phyloP scores from a whole-genome alignment of 1,284 basidiomycete species.

The Ustilago xerochloae region DNA sequence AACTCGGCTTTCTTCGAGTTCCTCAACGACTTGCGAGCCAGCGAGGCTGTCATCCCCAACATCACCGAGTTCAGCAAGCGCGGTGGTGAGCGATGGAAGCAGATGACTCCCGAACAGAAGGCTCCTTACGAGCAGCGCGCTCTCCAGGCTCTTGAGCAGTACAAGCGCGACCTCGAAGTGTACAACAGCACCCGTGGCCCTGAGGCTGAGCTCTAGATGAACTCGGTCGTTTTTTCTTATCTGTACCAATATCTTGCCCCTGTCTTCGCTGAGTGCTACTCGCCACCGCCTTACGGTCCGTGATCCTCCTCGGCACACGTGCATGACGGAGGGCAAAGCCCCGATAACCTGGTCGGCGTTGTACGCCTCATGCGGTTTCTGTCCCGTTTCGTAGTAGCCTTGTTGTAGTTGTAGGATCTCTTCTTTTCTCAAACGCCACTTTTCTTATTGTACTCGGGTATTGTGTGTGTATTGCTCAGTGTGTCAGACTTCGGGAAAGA shows the following conservation, averaged over 20 bases:
- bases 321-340: no score
- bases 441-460: not conserved
- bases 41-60: constrained; percentile 31
- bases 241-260: constrained; percentile 19
- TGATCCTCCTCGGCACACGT: not conserved
- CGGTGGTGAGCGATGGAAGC: constrained; percentile 55
- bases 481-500: no score
- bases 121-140: constrained; percentile 53
- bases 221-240: not conserved
- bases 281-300: no score
- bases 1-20: constrained; percentile 59
- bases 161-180: constrained; percentile 48
- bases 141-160: constrained; percentile 44
- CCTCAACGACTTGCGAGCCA: constrained; percentile 53
- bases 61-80: constrained; percentile 49
- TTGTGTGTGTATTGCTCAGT: not conserved
- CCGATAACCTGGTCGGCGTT: no score
- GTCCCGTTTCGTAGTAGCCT: no score
- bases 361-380: no score
- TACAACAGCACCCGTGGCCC: constrained; percentile 42
- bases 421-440: constrained; percentile 1
- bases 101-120: constrained; percentile 50
- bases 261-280: no score
- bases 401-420: constrained; percentile 5
- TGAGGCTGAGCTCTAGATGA: constrained; percentile 24